phyloP scores from a whole-genome alignment of 2,329 filamentous ascomycete species.

The Ceratocystiopsis brevicomis region DNA sequence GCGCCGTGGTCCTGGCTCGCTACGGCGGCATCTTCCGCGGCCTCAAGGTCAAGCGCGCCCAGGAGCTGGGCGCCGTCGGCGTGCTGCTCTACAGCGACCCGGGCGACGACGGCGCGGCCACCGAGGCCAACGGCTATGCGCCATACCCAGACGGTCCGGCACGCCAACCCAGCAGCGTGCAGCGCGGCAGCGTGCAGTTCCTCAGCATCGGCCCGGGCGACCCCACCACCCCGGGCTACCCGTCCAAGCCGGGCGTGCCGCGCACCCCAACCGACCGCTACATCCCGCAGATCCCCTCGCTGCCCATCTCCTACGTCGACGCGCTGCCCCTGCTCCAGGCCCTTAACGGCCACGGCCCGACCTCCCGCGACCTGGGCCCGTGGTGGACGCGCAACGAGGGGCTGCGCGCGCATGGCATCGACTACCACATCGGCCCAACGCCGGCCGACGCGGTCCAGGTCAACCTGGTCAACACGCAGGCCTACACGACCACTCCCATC shows the following conservation, averaged over 20 bases:
- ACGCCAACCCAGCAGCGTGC: conserved; percentile 71
- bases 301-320: conserved; percentile 7
- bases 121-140: conserved; percentile 61
- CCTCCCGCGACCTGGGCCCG: conserved; percentile 52
- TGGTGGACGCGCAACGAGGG: conserved; percentile 54
- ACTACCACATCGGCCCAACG: conserved; percentile 73
- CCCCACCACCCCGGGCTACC: conserved; percentile 84
- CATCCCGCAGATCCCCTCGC: conserved; percentile 71
- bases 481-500: conserved; percentile 61
- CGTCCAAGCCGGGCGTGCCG: conserved; percentile 74
- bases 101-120: conserved; percentile 68
- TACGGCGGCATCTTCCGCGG: conserved; percentile 80
- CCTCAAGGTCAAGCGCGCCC: conserved; percentile 79
- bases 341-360: conserved; percentile 73
- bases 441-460: conserved; percentile 46
- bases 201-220: conserved; percentile 52
- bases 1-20: conserved; percentile 72
- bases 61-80: conserved; percentile 81
- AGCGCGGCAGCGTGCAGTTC: conserved; percentile 73
- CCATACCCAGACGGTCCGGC: conserved; percentile 75
- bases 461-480: conserved; percentile 60
- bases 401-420: conserved; percentile 58
- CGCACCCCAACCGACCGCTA: conserved; percentile 49
- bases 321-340: conserved; percentile 22
- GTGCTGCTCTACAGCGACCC: conserved; percentile 72